A percentile compares a stretch with the other conserved stretches of the same genome.
Evolutionary conservation across 768 basidiomycete genomes (phyloP).

Genomic region (Russula sp.): DNA sequence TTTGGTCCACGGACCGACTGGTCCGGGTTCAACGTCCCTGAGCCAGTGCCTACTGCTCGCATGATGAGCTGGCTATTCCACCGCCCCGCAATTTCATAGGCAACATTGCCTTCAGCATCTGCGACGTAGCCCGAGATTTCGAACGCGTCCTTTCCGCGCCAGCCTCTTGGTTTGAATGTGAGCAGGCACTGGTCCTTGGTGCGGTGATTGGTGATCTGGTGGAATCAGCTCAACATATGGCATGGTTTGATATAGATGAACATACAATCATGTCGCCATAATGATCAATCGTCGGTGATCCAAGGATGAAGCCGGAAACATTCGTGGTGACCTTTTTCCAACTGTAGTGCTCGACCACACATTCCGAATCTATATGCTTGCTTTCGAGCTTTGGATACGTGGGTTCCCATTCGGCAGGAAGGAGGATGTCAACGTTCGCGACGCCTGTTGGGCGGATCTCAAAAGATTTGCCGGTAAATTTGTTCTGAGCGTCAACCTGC

Average conservation of each 20-base stretch:
- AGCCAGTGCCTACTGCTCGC: slow-evolving; percentile 51
- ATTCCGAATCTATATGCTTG: slow-evolving; percentile 21
- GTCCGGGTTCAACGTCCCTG: slow-evolving; percentile 64
- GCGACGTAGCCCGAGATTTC: slow-evolving; percentile 86
- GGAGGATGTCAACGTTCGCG: slow-evolving; percentile 76
- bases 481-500: slow-evolving; percentile 93
- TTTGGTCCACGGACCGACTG: slow-evolving; percentile 43
- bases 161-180: slow-evolving; percentile 94
- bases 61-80: slow-evolving; percentile 96
- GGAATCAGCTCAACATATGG: not conserved
- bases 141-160: slow-evolving; percentile 86
- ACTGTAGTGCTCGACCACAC: slow-evolving; percentile 80
- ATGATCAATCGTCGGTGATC: slow-evolving; percentile 51
- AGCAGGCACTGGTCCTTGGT: slow-evolving; percentile 82
- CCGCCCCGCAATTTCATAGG: slow-evolving; percentile 87
- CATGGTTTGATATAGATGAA: slow-evolving; percentile 21
- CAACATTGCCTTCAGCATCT: slow-evolving; percentile 53
- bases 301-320: slow-evolving; percentile 89
- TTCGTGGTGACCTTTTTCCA: slow-evolving; percentile 95
- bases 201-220: slow-evolving; percentile 77
- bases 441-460: slow-evolving; percentile 95
- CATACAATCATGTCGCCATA: slow-evolving; percentile 88
- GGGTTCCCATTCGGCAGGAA: slow-evolving; percentile 60
- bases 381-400: slow-evolving; percentile 51
- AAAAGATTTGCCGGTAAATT: slow-evolving; percentile 93